Conservation (phyloP, 441 rosid genomes). For the Euphorbia celastroides region DNA sequence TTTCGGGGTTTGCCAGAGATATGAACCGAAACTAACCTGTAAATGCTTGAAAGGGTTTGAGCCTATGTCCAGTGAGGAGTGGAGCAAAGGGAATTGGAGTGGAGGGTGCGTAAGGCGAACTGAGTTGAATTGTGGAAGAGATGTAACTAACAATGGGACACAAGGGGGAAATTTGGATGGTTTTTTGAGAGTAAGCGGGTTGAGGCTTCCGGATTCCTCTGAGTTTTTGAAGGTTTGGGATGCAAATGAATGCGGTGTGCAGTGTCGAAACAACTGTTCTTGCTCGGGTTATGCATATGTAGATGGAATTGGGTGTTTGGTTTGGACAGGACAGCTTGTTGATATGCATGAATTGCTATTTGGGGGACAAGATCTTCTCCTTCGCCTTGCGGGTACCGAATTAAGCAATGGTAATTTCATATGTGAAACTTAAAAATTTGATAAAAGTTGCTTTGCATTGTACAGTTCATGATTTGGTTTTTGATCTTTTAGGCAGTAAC, state of each 20-base stretch:
- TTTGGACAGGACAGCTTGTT: conserved; percentile 12
- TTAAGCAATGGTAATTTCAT: background rate
- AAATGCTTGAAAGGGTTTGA: conserved; percentile 19
- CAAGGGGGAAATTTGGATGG: conserved; percentile 12
- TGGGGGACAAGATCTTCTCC: conserved; percentile 18
- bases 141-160: background rate
- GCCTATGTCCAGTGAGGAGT: conserved; percentile 11
- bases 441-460: too few relatives aligned
- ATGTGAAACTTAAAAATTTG: too few relatives aligned
- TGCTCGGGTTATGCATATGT: conserved; percentile 19
- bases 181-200: conserved; percentile 14
- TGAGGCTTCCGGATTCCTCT: conserved; percentile 8
- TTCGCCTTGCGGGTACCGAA: conserved; percentile 16
- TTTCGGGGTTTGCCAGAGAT: conserved; percentile 16
- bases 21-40: conserved; percentile 17
- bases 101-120: conserved; percentile 16
- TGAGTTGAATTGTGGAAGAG: conserved; percentile 8
- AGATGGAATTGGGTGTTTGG: conserved; percentile 14
- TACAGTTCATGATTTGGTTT: background rate
- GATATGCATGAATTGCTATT: conserved; percentile 14
- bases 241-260: conserved; percentile 12
- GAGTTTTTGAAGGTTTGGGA: conserved; percentile 8
- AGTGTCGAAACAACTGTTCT: conserved; percentile 12
- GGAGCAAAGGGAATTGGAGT: conserved; percentile 6
- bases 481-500: conserved; percentile 6